These are phyloP conservation scores for Gleditsia sinensis DNA, from an alignment of 306 rosid genomes.

Conservation along the genomic window DNA sequence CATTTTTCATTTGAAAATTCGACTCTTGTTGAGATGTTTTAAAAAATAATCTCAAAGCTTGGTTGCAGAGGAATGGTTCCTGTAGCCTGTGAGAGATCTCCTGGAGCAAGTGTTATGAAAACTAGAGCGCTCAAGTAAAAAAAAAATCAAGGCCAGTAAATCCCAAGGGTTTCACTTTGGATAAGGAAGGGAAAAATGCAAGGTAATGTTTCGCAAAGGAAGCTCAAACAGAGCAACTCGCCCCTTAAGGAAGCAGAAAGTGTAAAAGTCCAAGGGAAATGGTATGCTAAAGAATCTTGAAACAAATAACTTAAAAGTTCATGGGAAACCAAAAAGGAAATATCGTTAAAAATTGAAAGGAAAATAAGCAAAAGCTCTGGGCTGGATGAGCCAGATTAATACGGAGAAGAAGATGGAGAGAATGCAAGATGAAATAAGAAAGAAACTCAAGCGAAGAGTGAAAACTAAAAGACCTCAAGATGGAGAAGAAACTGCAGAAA, in stretches of 20 bases:
- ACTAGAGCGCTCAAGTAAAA: background rate
- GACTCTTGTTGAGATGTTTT: constrained; percentile 15
- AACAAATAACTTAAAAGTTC: background rate
- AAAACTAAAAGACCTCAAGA: background rate
- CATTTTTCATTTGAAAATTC: background rate
- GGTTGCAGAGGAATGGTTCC: background rate
- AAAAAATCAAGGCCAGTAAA: too few relatives aligned
- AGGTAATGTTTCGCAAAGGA: background rate
- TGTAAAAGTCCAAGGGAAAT: constrained; percentile 3
- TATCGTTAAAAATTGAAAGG: background rate
- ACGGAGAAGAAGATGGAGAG: background rate
- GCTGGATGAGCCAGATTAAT: background rate
- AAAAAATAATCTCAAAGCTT: background rate
- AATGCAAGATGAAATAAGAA: background rate
- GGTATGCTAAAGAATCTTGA: constrained; percentile 2
- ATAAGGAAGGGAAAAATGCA: background rate
- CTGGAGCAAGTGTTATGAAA: background rate
- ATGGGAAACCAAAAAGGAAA: background rate
- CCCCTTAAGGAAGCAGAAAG: background rate
- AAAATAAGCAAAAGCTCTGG: background rate
- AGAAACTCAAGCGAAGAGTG: background rate
- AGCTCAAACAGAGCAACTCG: background rate
- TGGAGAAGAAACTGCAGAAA: background rate
- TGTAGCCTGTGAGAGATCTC: background rate
- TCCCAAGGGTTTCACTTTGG: too few relatives aligned